Base-by-base conservation (phyloP, 331 rosid species). In the Quercus phellos region DNA sequence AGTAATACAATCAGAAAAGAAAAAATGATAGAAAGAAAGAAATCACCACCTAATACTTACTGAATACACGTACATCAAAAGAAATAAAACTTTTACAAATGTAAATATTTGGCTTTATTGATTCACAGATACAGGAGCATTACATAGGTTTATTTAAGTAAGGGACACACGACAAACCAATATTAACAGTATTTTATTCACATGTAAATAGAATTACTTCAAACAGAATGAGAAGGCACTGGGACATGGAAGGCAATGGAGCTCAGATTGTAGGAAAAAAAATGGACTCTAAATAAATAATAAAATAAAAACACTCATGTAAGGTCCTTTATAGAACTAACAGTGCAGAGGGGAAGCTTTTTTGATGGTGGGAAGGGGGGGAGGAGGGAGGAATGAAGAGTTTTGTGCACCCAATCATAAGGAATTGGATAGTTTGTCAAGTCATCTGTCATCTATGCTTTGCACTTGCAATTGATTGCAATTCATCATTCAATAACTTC, bases 1-100 rank as follows among this genome's bases (percentile, higher is more conserved):
- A 63, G 78, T 54, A 34, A 59, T n/a, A 83, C 43, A 74, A 50
- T 42, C 74, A 70, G 55, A 27, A 14, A 79, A 60, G 60, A 69
- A 18, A 61, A 73, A 76, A 66, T 75, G 38, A 55, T 54, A 72
- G 79, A 76, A 56, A 59, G 24, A 51, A 54, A 55, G 2, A 55
- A 83, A 50, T 24, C 32, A 78, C 64, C 35, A 63, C 24, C 72
- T 14, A 51, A 32, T 19, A 34, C 13, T 38, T 38, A 38, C 26
- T 1, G 35, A 66, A 63, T 30, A 5, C 32, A 30, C 3, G 13
- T 6, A 18, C 46, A 63, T 30, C 22, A 63, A 19, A 7, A 13
- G 11, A 59, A 21, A 46, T 11, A 46, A 46, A 46, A 46, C 4
- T 46, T 46, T 46, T 61, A 32, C n/a, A 26, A 1, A 14, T 13